A percentile compares a stretch with the other conserved stretches of the same genome.
Evolutionary conservation across 2,329 filamentous ascomycete genomes (phyloP).

Genomic region (Fusarium armeniacum): DNA sequence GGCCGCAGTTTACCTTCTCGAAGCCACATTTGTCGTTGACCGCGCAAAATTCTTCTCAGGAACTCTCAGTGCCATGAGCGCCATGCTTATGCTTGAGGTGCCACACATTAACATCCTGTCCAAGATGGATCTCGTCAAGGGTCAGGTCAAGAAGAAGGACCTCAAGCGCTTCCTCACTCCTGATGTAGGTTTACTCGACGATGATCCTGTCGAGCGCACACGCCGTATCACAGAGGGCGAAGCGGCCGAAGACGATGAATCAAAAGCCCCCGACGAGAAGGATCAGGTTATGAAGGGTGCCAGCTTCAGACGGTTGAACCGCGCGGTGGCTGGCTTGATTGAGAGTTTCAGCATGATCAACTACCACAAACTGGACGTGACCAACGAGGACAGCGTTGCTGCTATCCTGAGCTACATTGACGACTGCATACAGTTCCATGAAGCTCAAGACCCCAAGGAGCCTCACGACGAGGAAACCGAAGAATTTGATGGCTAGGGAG

Average conservation of each 20-base stretch:
- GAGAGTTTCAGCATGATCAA: slow-evolving; percentile 99
- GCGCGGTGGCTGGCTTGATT: slow-evolving; percentile 89
- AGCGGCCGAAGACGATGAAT: slow-evolving; percentile 65
- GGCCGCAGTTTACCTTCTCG: slow-evolving; percentile 93
- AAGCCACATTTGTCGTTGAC: slow-evolving; percentile 95
- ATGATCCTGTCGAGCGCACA: slow-evolving; percentile 73
- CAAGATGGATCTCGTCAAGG: slow-evolving; percentile 98
- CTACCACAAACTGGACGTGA: slow-evolving; percentile 89
- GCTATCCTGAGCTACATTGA: slow-evolving; percentile 92
- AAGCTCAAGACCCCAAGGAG: slow-evolving; percentile 91
- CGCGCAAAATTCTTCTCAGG: slow-evolving; percentile 98
- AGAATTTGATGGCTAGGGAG: slow-evolving; percentile 51
- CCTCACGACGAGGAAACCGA: slow-evolving; percentile 72
- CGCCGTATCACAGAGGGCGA: slow-evolving; percentile 58
- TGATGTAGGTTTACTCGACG: slow-evolving; percentile 84
- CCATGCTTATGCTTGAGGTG: slow-evolving; percentile 98
- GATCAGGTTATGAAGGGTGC: slow-evolving; percentile 82
- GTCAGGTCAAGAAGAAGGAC: slow-evolving; percentile 87
- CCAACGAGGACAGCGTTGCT: slow-evolving; percentile 91
- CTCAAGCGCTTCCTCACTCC: slow-evolving; percentile 91
- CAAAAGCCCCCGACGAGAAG: slow-evolving; percentile 73
- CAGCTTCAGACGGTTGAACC: slow-evolving; percentile 86
- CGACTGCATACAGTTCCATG: slow-evolving; percentile 92
- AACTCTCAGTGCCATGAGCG: slow-evolving; percentile 95
- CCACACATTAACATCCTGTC: slow-evolving; percentile 96